These are phyloP conservation scores for Plectosphaerella cucumerina DNA, from an alignment of 2,329 filamentous ascomycete genomes.

Conservation along the genomic window DNA sequence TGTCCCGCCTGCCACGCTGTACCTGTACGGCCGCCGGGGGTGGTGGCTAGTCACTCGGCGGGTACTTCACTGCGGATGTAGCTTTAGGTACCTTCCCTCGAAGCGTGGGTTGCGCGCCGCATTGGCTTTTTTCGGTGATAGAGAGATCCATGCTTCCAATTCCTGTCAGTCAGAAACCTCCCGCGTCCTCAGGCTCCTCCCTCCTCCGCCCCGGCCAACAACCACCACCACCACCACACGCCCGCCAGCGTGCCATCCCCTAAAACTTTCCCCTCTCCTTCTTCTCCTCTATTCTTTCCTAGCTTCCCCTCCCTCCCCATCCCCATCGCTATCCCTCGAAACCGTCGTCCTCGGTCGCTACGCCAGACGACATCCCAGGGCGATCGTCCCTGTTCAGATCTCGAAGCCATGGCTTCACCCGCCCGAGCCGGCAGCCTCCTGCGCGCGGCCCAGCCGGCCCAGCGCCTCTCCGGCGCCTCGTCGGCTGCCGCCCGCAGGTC, in stretches of 20 bases:
- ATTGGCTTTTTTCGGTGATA: too few relatives aligned
- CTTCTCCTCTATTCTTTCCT: constrained; percentile 4
- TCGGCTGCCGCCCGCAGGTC: constrained; percentile 22
- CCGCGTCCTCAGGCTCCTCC: too few relatives aligned
- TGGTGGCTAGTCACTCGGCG: too few relatives aligned
- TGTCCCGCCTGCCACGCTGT: too few relatives aligned
- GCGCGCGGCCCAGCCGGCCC: constrained; percentile 18
- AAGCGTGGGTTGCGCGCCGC: too few relatives aligned
- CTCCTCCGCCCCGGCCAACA: background rate
- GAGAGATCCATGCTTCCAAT: too few relatives aligned
- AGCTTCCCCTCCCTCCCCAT: constrained; percentile 4
- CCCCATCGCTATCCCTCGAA: constrained; percentile 4
- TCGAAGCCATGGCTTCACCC: constrained; percentile 39
- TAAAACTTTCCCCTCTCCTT: constrained; percentile 8
- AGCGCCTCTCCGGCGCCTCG: constrained; percentile 17
- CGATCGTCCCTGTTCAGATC: constrained; percentile 12
- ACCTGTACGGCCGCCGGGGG: too few relatives aligned
- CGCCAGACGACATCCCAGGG: constrained; percentile 3
- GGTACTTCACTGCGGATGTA: too few relatives aligned
- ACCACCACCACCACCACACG: background rate
- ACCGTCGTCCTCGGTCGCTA: background rate
- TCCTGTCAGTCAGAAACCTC: too few relatives aligned
- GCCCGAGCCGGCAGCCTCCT: constrained; percentile 35
- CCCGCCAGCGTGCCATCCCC: background rate
- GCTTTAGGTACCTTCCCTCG: too few relatives aligned